Conservation (phyloP, 306 rosid species). For the Alnus rubra region DNA sequence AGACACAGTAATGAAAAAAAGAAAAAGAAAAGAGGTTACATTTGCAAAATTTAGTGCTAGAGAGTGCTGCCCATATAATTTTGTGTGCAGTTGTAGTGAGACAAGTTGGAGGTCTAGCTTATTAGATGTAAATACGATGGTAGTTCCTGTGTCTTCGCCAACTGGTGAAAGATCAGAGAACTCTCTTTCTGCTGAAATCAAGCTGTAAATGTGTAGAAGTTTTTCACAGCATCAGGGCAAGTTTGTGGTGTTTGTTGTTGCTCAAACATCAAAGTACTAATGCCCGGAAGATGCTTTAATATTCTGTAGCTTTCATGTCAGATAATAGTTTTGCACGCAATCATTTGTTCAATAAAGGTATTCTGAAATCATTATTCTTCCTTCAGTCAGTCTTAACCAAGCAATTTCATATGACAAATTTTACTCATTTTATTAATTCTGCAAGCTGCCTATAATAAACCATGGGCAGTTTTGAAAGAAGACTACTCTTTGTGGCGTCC, state of each 20-base stretch:
- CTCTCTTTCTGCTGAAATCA: conserved; percentile 19
- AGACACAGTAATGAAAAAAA: conserved; percentile 26
- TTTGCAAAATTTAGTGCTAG: conserved; percentile 26
- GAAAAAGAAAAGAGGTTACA: conserved; percentile 8
- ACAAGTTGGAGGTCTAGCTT: conserved; percentile 29
- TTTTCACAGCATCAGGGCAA: conserved; percentile 28
- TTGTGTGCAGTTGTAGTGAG: conserved; percentile 36
- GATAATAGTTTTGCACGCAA: conserved; percentile 34
- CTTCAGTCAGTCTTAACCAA: not conserved
- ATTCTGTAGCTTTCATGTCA: conserved; percentile 30
- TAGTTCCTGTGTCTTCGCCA: conserved; percentile 27
- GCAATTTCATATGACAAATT: not conserved
- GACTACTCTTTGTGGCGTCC: too few species aligned
- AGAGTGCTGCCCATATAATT: conserved; percentile 35
- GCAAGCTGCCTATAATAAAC: too few species aligned
- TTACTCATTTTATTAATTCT: too few species aligned
- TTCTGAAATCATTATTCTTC: not conserved
- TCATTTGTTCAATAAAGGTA: not conserved
- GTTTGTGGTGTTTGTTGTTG: conserved; percentile 33
- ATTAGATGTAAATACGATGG: conserved; percentile 48
- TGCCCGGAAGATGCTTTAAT: conserved; percentile 2
- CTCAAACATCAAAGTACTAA: conserved; percentile 7
- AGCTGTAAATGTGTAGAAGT: conserved; percentile 38
- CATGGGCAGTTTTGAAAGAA: too few species aligned
- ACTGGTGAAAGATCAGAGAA: conserved; percentile 32